Conservation (phyloP, 2,329 filamentous ascomycete species). For the Geosmithia putterillii region DNA sequence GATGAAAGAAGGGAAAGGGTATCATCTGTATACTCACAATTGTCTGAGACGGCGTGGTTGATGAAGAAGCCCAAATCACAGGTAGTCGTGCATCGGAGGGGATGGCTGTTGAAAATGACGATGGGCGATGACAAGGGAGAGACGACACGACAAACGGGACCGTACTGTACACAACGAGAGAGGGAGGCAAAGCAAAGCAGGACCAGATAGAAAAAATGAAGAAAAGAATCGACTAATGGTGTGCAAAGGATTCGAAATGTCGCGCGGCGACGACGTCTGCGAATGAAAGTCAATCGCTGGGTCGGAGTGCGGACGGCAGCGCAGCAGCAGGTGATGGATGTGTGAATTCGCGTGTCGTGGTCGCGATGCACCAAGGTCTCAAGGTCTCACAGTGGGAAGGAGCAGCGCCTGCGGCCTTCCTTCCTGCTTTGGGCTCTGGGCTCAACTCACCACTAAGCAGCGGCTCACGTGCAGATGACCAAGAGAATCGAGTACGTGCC, state of each 20-base stretch:
- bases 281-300: not conserved
- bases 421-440: too few relatives aligned
- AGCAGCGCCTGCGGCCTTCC: not conserved
- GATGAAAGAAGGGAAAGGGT: not conserved
- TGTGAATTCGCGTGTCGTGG: constrained; percentile 2
- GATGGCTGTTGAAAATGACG: not conserved
- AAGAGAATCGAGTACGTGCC: not conserved
- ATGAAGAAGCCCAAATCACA: not conserved
- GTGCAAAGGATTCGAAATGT: not conserved
- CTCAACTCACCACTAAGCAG: not conserved
- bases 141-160: not conserved
- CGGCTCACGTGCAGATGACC: not conserved
- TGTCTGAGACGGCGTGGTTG: not conserved
- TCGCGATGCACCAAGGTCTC: not conserved
- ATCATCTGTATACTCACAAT: not conserved
- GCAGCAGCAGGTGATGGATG: not conserved
- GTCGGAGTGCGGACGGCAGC: not conserved
- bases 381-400: not conserved
- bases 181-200: not conserved
- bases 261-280: not conserved
- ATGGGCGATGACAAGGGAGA: not conserved
- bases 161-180: not conserved
- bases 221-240: not conserved
- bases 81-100: not conserved
- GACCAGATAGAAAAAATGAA: not conserved